Evolutionary conservation across 139 green algal genomes (phyloP), one percentile per base, ranked within the genome.

Genomic region (Desmodesmus armatus): DNA sequence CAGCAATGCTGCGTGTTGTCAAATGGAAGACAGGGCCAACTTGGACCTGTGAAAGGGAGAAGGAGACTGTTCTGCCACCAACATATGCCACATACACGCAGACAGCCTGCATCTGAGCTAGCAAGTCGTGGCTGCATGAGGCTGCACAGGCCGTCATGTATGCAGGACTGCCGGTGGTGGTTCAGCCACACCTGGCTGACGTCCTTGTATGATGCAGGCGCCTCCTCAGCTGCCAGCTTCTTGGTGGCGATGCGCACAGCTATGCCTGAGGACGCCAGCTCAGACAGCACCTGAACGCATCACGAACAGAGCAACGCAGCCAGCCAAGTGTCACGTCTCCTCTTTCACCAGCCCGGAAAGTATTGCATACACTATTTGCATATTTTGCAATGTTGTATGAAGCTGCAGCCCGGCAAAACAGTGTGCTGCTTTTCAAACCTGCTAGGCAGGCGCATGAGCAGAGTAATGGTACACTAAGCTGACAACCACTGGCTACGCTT

Each of bases 161-260:
- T n/a, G n/a, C n/a, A n/a, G n/a, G n/a, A n/a, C n/a, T n/a, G n/a
- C n/a, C n/a, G n/a, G n/a, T n/a, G n/a, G n/a, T n/a, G n/a, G n/a
- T n/a, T n/a, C n/a, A n/a, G n/a, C 13, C 70, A 9, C 35, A 82
- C 75, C 75, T 82, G 75, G 53, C 75, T 82, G 75, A 82, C 75
- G 40, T 82, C 75, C 75, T 82, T 82, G 75, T 82, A 82, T 25
- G 35, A 58, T 3, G 53, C 75, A 40, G 75, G 75, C 9, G 75
- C 75, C 75, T 82, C 75, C 29, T 82, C 75, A 27, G 75, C 75
- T 37, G 75, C 75, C 75, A 82, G 40, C 75, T 82, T 82, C 53
- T 71, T 82, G 33, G 75, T 82, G 35, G 75, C 75, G n/a, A 82
- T 82, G 53, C 75, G 75, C 35, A 82, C 53, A 2, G 75, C 41